These are phyloP conservation scores for Paraurostyla sp. DNA, from an alignment of 73 alveolate species.

Conservation along the genomic window DNA sequence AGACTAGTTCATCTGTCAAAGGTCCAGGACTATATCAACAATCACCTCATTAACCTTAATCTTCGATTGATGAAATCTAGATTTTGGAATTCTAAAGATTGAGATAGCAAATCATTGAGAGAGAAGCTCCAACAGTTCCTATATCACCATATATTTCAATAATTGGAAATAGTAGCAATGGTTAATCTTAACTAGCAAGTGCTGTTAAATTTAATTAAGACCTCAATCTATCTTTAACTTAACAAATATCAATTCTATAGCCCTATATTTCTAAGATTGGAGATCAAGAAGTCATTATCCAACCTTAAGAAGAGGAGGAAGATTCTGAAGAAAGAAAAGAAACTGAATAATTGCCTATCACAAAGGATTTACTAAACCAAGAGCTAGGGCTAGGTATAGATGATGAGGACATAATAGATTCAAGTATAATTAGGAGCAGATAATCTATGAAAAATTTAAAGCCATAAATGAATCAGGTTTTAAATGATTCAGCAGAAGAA, in stretches of 20 bases:
- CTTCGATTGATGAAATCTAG: background rate
- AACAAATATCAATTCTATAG: background rate
- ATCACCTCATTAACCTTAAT: background rate
- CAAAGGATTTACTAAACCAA: constrained; percentile 7
- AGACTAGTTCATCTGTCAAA: background rate
- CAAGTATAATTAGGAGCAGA: background rate
- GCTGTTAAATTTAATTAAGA: too few species aligned
- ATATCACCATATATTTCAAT: constrained; percentile 16
- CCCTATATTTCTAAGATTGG: constrained; percentile 9
- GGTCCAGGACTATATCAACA: background rate
- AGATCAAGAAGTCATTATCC: background rate
- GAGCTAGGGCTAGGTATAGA: background rate
- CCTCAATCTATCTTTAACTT: constrained; percentile 15
- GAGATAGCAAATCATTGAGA: background rate
- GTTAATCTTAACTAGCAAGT: too few species aligned
- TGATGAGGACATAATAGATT: background rate
- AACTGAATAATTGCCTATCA: constrained; percentile 44
- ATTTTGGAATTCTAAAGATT: background rate
- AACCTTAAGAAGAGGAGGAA: constrained; percentile 17
- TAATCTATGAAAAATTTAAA: background rate
- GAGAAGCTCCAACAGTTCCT: constrained; percentile 40
- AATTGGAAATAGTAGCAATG: constrained; percentile 2
- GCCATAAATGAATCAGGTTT: background rate
- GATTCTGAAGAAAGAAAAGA: constrained; percentile 39
- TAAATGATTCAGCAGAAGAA: constrained; percentile 32